Evolutionary conservation across 768 basidiomycete species (phyloP).

Genomic region (Pleurotus salmoneostramineus): DNA sequence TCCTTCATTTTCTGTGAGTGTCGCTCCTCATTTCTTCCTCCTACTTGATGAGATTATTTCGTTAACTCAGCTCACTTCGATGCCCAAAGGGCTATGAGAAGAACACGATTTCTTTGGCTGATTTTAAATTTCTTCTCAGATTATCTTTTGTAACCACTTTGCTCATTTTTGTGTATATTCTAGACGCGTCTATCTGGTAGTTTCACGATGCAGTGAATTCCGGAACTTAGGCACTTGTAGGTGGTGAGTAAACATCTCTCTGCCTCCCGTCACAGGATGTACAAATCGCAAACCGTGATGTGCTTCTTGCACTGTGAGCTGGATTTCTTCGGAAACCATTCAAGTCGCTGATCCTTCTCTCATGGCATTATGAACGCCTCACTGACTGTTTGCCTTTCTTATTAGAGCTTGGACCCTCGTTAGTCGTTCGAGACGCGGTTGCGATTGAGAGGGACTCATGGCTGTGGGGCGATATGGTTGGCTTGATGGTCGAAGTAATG

Average conservation of each 20-base stretch:
- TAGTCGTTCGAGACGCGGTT: too few relatives aligned
- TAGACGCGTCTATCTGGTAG: too few relatives aligned
- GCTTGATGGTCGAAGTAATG: too few relatives aligned
- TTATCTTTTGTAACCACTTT: too few relatives aligned
- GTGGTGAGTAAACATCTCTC: slow-evolving; percentile 23
- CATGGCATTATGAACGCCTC: background rate
- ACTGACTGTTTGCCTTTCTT: background rate
- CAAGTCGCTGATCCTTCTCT: slow-evolving; percentile 63
- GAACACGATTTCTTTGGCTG: slow-evolving; percentile 40
- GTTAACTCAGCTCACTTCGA: slow-evolving; percentile 70
- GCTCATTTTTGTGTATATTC: too few relatives aligned
- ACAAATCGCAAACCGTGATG: slow-evolving; percentile 51
- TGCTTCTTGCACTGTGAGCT: slow-evolving; percentile 52
- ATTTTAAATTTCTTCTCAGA: slow-evolving; percentile 15
- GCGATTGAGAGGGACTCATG: too few relatives aligned
- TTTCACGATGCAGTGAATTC: too few relatives aligned
- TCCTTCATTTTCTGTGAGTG: background rate
- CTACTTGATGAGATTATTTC: slow-evolving; percentile 8
- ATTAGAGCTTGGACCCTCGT: background rate
- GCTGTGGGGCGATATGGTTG: too few relatives aligned
- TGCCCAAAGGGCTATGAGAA: slow-evolving; percentile 48
- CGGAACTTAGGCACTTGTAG: background rate
- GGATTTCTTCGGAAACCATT: slow-evolving; percentile 73
- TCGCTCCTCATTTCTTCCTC: background rate
- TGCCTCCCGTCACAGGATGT: slow-evolving; percentile 28